Percentiles rank a stretch among this genome's conserved stretches.
Conservation (phyloP, 2,329 filamentous ascomycete genomes). For the Colletotrichum sp. region DNA sequence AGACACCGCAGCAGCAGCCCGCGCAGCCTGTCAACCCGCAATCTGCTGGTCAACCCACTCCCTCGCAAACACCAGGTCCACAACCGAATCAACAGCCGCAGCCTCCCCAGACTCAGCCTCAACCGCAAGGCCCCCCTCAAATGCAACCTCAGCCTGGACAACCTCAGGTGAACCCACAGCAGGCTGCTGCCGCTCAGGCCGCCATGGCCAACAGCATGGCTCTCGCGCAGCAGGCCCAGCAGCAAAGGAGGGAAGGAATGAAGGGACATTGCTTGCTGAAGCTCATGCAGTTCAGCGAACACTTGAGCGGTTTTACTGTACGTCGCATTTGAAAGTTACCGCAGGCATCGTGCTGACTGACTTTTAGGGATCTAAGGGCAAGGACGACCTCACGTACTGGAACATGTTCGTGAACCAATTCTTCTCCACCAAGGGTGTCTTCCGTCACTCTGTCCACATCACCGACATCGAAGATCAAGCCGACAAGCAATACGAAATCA, state of each 20-base stretch:
- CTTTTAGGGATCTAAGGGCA: conserved; percentile 58
- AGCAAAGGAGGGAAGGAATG: conserved; percentile 55
- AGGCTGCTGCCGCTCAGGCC: conserved; percentile 23
- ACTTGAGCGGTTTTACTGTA: conserved; percentile 63
- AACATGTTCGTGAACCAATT: conserved; percentile 79
- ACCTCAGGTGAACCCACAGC: conserved; percentile 27
- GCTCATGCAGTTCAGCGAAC: conserved; percentile 67
- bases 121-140: conserved; percentile 32
- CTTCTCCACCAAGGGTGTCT: conserved; percentile 79
- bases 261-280: conserved; percentile 65
- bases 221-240: conserved; percentile 42
- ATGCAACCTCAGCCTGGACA: conserved; percentile 38
- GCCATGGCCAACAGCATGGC: conserved; percentile 38
- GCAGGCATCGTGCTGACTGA: neutral
- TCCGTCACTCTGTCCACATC: conserved; percentile 73
- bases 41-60: conserved; percentile 23
- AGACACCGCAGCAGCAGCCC: conserved; percentile 23
- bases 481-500: conserved; percentile 87
- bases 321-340: conserved; percentile 27
- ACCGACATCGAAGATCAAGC: conserved; percentile 59
- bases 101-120: conserved; percentile 35
- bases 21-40: conserved; percentile 22
- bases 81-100: conserved; percentile 25
- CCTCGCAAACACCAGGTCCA: conserved; percentile 22
- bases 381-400: conserved; percentile 79